Percentiles rank a stretch among this genome's conserved stretches.
Evolutionary conservation across 2,329 filamentous ascomycete genomes (phyloP).

Genomic region (Penicillium sp.): DNA sequence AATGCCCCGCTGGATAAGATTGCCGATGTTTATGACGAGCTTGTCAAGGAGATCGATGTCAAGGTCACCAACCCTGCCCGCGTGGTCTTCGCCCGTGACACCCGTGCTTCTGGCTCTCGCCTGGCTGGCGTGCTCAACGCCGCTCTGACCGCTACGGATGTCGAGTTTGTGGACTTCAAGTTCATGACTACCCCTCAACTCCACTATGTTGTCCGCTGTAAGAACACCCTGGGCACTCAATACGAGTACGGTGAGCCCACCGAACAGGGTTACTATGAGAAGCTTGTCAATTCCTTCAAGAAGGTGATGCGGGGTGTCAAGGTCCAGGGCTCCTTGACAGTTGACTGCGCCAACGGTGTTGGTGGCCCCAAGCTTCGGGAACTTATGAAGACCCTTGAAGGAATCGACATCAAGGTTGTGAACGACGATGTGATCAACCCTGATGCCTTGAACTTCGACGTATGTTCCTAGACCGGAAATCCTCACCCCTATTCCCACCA

Average conservation of each 20-base stretch:
- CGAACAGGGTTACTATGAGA: constrained; percentile 93
- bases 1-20: constrained; percentile 80
- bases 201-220: constrained; percentile 91
- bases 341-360: constrained; percentile 96
- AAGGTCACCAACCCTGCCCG: constrained; percentile 70
- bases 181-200: constrained; percentile 95
- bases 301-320: constrained; percentile 77
- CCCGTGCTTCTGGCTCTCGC: constrained; percentile 83
- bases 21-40: constrained; percentile 71
- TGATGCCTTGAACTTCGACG: constrained; percentile 84
- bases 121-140: constrained; percentile 78
- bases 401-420: constrained; percentile 79
- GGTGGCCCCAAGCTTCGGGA: constrained; percentile 88
- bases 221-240: constrained; percentile 87
- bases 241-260: constrained; percentile 86
- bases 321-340: constrained; percentile 71
- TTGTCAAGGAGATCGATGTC: constrained; percentile 75
- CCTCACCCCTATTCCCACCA: background rate
- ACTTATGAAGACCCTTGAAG: constrained; percentile 78
- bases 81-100: constrained; percentile 90
- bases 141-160: constrained; percentile 73
- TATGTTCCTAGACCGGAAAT: constrained; percentile 46
- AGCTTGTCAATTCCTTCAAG: constrained; percentile 82
- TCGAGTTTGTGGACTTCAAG: constrained; percentile 80
- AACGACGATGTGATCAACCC: constrained; percentile 93